Conservation (phyloP, 805 yeast species). For the Tanozyma kutaoensis region DNA sequence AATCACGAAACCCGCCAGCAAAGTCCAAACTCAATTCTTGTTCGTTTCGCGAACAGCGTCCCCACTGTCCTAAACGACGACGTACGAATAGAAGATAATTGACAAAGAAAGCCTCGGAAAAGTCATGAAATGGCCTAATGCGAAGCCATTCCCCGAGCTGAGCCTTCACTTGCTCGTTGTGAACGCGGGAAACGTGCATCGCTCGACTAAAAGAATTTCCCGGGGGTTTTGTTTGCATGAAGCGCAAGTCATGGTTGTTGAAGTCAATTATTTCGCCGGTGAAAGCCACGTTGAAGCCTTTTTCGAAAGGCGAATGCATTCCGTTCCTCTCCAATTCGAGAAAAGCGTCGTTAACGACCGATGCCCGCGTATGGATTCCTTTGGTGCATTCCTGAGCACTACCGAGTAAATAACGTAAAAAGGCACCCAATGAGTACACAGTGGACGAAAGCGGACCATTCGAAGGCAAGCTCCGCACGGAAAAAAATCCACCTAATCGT, state of each 20-base stretch:
- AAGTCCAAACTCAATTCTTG: slow-evolving; percentile 8
- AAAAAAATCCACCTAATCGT: too few species aligned
- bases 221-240: too few species aligned
- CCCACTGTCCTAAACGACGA: slow-evolving; percentile 1
- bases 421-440: too few species aligned
- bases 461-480: too few species aligned
- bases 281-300: slow-evolving; percentile 3
- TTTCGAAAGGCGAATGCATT: too few species aligned
- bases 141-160: slow-evolving; percentile 26
- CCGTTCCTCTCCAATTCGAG: too few species aligned
- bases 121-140: slow-evolving; percentile 20
- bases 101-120: slow-evolving; percentile 9
- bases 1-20: slow-evolving; percentile 9
- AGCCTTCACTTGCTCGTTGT: slow-evolving; percentile 3
- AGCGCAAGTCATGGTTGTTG: slow-evolving; percentile 21
- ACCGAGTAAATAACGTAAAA: too few species aligned
- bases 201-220: slow-evolving; percentile 1
- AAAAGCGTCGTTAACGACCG: too few species aligned
- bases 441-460: too few species aligned
- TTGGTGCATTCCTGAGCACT: too few species aligned
- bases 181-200: slow-evolving; percentile 1
- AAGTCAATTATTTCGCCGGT: slow-evolving; percentile 23
- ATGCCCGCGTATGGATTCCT: too few species aligned
- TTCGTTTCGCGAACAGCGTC: slow-evolving; percentile 3
- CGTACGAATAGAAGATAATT: slow-evolving; percentile 4